Evolutionary conservation across 371 early-diverging fungal genomes (phyloP).

Genomic region (Basidiobolus meristosporus): DNA sequence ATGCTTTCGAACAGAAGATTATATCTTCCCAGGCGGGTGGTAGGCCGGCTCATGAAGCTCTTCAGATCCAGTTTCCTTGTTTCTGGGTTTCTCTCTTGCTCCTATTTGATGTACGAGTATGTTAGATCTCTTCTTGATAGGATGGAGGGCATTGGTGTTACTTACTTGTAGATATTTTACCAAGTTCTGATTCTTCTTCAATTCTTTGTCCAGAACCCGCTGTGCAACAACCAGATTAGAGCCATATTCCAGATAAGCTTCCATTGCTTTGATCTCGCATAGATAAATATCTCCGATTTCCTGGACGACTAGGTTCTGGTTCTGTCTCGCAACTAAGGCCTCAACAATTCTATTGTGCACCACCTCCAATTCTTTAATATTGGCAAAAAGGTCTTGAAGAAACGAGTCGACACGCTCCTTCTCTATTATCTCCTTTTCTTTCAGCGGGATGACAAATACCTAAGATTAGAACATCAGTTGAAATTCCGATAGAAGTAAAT

Average conservation of each 20-base stretch:
- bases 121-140: too few relatives aligned
- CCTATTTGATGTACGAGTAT: constrained; percentile 17
- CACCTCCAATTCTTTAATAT: constrained; percentile 45
- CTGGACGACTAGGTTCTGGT: constrained; percentile 39
- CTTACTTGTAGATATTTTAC: too few relatives aligned
- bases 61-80: constrained; percentile 63
- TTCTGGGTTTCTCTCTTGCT: constrained; percentile 50
- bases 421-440: constrained; percentile 26
- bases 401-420: constrained; percentile 23
- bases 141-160: too few relatives aligned
- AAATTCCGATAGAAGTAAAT: too few relatives aligned
- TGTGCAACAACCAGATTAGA: constrained; percentile 72
- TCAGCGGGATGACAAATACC: constrained; percentile 42
- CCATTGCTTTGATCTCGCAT: constrained; percentile 41
- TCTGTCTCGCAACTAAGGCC: constrained; percentile 49
- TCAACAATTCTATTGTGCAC: constrained; percentile 45
- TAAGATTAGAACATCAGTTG: constrained; percentile 33
- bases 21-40: constrained; percentile 77
- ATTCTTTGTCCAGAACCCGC: constrained; percentile 36
- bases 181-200: too few relatives aligned
- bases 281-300: constrained; percentile 75
- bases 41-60: constrained; percentile 69
- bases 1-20: constrained; percentile 67
- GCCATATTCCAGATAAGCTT: constrained; percentile 75
- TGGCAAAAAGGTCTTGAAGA: constrained; percentile 61